Base-by-base conservation (phyloP, 2,329 filamentous ascomycete species). In the Aspergillus sp. region DNA sequence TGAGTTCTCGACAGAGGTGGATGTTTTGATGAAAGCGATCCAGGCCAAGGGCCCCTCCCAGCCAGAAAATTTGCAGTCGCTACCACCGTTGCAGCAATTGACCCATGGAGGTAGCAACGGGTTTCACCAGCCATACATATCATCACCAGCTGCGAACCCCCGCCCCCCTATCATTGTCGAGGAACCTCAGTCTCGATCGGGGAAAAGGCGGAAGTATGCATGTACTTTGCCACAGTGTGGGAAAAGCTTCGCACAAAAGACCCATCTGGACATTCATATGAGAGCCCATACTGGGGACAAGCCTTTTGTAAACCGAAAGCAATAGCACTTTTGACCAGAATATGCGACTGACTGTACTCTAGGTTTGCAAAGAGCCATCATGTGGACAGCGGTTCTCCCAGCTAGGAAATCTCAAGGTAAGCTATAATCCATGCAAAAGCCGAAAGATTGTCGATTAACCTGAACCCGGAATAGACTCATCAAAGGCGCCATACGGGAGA, bases 221-320 rank as follows among this genome's bases (percentile, higher is more conserved):
- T 99, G 95, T 76, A 83, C 82, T 19, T 82, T 91, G 40, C 83
- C 86, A 7, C 85, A 85, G 41, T 98, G 93, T 74, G 81, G 82
- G 65, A 96, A 95, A 79, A 86, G 84, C 61, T 98, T 97, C 74
- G 86, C 86, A 59, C 93, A 98, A 71, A 96, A 93, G 77, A 96
- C 93, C 1, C 93, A 98, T 67, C 82, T 97, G 11, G 90, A 95
- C 60, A 97, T 96, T 49, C 95, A 99, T 73, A 87, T 85, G 46
- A 84, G 93, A 63, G 88, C 90, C 4, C 95, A 99, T 74, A 96
- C 91, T 2, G 95, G 95, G 15, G 87, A 90, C 54, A 95, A 92
- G 72, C 93, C 93, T 59, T 97, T 93, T 72, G 89, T 96, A 79
- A 81, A 90, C 80, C 25, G 12, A 43, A 2, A 35, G 9, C 9